Conservation (phyloP, 345 rosid species). For the Trapa incisa region DNA sequence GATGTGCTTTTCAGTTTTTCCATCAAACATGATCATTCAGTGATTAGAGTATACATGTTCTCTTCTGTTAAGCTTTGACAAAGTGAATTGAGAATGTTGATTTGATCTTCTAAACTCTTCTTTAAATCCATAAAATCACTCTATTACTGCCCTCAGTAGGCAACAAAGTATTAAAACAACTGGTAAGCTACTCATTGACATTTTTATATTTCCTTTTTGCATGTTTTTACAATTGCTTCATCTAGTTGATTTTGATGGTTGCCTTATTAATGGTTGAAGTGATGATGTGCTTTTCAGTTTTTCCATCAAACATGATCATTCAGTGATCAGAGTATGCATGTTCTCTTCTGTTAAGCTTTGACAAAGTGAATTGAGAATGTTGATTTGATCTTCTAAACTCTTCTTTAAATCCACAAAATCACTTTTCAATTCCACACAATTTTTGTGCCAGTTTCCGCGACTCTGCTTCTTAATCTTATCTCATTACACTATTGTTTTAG, state of each 20-base stretch:
- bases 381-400: no score
- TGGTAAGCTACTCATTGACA: slow-evolving; percentile 33
- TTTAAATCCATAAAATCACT: slow-evolving; percentile 13
- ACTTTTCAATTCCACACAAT: not conserved
- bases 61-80: not conserved
- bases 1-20: not conserved
- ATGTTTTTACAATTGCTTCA: not conserved
- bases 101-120: no score
- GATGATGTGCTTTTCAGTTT: not conserved
- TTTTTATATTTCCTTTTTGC: not conserved
- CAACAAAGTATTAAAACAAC: slow-evolving; percentile 55
- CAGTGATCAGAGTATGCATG: not conserved
- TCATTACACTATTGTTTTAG: not conserved
- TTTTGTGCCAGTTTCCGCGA: not conserved
- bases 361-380: not conserved
- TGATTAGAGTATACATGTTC: not conserved
- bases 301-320: not conserved
- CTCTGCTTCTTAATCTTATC: not conserved
- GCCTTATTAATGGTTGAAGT: not conserved
- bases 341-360: not conserved
- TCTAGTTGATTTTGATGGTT: not conserved
- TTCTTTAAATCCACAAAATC: not conserved
- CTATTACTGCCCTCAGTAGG: slow-evolving; percentile 58
- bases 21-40: not conserved
- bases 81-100: no score